Conservation (phyloP, 78 protist species). For the Dictyostelium intermedium region DNA sequence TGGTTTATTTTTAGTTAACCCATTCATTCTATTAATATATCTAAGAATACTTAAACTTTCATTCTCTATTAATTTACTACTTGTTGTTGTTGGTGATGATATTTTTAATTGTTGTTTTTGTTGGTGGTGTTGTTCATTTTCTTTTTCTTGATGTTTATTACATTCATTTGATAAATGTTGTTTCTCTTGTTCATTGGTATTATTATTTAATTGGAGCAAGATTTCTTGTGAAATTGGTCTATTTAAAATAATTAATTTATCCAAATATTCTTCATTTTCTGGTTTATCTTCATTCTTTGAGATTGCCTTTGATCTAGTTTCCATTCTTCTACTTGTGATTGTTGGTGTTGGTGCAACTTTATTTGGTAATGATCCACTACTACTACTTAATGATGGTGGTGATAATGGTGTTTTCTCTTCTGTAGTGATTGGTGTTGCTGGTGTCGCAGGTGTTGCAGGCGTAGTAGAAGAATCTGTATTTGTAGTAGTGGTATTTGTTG, state of each 20-base stretch:
- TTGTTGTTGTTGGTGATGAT: neutral
- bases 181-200: neutral
- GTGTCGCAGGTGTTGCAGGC: neutral
- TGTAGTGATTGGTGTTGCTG: neutral
- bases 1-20: neutral
- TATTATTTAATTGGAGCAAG: neutral
- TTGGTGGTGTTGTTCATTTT: neutral
- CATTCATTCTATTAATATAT: neutral
- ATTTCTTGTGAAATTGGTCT: constrained; percentile 15
- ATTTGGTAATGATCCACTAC: neutral
- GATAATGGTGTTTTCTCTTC: neutral
- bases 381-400: constrained; percentile 13
- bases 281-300: neutral
- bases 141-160: neutral
- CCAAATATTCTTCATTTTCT: constrained; percentile 35
- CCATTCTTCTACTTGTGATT: constrained; percentile 16
- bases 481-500: neutral
- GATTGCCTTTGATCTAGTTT: constrained; percentile 5
- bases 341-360: neutral
- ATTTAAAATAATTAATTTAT: neutral
- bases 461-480: neutral
- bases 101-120: neutral
- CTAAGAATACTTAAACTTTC: neutral
- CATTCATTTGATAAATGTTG: neutral
- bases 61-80: neutral